A percentile compares a stretch with the other conserved stretches of the same genome.
phyloP scores from a whole-genome alignment of 192 early-diverging fungal species.

The Coemansia aciculifera region DNA sequence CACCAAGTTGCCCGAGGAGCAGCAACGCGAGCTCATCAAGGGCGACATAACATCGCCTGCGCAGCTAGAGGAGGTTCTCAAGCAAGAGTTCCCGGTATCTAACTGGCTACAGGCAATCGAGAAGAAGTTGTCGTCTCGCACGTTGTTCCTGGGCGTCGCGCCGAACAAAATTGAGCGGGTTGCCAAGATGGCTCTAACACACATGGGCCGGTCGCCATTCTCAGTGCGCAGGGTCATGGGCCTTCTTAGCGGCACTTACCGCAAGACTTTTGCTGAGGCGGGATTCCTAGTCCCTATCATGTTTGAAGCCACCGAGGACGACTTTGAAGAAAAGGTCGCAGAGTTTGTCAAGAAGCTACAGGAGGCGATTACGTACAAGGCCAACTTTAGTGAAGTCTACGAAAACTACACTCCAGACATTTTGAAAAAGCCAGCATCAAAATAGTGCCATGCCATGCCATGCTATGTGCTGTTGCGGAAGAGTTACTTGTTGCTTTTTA shows the following conservation, averaged over 20 bases:
- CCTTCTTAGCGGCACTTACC: conserved; percentile 1
- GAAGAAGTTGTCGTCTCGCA: conserved; percentile 8
- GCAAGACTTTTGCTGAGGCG: conserved; percentile 6
- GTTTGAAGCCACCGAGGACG: conserved; percentile 1
- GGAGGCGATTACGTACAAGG: conserved; percentile 8
- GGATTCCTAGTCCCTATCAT: conserved; percentile 4
- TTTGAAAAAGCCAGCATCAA: conserved; percentile 1
- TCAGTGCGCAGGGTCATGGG: conserved; percentile 8
- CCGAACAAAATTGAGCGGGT: conserved; percentile 2
- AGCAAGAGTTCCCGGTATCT: conserved; percentile 2
- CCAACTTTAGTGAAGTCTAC: conserved; percentile 3
- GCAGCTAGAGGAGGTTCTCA: not conserved
- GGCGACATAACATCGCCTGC: conserved; percentile 5
- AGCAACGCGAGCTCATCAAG: conserved; percentile 8
- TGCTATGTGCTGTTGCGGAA: not conserved
- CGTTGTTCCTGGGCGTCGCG: conserved; percentile 4
- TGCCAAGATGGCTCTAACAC: not conserved
- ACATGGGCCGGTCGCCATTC: conserved; percentile 8
- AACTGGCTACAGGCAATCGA: conserved; percentile 7
- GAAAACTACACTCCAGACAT: conserved; percentile 7
- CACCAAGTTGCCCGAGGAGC: conserved; percentile 7
- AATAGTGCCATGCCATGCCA: not conserved
- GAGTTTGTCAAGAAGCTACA: conserved; percentile 11
- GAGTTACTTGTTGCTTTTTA: not conserved
- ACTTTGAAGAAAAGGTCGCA: conserved; percentile 8